A percentile compares a stretch with the other conserved stretches of the same genome.
phyloP scores from a whole-genome alignment of 2,329 filamentous ascomycete species.

The Colletotrichum viniferum region DNA sequence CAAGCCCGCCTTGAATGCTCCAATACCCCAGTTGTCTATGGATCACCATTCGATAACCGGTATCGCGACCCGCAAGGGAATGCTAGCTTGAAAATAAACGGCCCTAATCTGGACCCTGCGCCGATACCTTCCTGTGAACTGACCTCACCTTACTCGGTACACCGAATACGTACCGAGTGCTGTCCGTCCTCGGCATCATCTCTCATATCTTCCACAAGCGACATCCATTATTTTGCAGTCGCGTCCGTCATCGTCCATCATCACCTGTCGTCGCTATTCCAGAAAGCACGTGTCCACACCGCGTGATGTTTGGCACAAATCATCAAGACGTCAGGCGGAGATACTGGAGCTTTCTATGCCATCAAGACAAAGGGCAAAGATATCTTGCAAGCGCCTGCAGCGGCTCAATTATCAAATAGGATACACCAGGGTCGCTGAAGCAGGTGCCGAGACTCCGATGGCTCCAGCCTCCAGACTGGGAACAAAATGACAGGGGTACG shows the following conservation, averaged over 20 bases:
- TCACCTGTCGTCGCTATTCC: neutral
- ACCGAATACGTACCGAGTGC: neutral
- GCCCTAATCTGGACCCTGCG: conserved; percentile 18
- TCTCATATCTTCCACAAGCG: neutral
- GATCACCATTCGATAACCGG: neutral
- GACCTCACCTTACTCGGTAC: neutral
- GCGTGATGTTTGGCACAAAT: neutral
- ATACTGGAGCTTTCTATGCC: neutral
- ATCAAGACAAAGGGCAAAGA: neutral
- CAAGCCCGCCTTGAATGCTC: neutral
- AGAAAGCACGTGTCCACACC: neutral
- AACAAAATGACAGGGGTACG: neutral
- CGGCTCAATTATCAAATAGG: neutral
- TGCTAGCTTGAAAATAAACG: conserved; percentile 9
- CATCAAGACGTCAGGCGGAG: neutral
- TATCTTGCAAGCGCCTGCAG: neutral
- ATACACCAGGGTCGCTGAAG: neutral
- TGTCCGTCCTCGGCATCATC: neutral
- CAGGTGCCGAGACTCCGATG: conserved; percentile 2
- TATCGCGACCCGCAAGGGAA: neutral
- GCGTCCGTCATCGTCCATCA: neutral
- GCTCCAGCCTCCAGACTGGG: neutral
- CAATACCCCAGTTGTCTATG: neutral
- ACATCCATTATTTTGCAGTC: neutral
- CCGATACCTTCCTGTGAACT: neutral